A percentile compares a stretch with the other conserved stretches of the same genome.
These are phyloP conservation scores for Lactarius pseudohatsudake DNA, from an alignment of 768 basidiomycete genomes.

Conservation along the genomic window DNA sequence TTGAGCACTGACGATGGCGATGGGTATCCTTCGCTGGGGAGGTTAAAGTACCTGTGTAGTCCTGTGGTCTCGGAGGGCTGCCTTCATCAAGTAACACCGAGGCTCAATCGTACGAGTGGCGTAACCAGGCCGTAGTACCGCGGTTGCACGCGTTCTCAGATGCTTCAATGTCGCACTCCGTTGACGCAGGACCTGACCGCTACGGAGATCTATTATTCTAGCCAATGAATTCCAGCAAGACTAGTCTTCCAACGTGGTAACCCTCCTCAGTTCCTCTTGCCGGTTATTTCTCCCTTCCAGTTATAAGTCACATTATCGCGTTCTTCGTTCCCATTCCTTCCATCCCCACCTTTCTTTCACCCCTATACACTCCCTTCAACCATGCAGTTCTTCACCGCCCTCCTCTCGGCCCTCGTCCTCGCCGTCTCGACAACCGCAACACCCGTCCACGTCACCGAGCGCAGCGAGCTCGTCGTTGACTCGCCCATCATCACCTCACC, in stretches of 20 bases:
- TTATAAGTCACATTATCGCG: neutral
- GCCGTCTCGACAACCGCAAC: conserved; percentile 15
- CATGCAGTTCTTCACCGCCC: conserved; percentile 23
- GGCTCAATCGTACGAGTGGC: neutral
- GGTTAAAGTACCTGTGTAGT: neutral
- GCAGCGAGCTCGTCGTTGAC: conserved; percentile 11
- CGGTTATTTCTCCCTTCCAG: neutral
- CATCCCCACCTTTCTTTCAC: neutral
- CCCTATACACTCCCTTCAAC: neutral
- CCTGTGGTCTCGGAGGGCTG: neutral
- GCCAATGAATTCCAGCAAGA: neutral
- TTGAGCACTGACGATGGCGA: neutral
- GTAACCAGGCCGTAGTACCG: conserved; percentile 2
- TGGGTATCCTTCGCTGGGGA: neutral
- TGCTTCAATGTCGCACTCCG: conserved; percentile 2
- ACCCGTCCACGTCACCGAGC: neutral
- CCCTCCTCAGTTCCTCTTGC: neutral
- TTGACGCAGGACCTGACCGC: neutral
- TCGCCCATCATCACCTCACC: neutral
- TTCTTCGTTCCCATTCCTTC: neutral
- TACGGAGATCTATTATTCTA: neutral
- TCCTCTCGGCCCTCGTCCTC: conserved; percentile 15
- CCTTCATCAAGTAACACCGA: neutral
- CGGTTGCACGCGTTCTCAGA: neutral
- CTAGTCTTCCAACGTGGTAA: neutral